Percentiles rank a stretch among this genome's conserved stretches.
These are phyloP conservation scores for Microdochium nivale DNA, from an alignment of 2,329 filamentous ascomycete species.

Conservation along the genomic window DNA sequence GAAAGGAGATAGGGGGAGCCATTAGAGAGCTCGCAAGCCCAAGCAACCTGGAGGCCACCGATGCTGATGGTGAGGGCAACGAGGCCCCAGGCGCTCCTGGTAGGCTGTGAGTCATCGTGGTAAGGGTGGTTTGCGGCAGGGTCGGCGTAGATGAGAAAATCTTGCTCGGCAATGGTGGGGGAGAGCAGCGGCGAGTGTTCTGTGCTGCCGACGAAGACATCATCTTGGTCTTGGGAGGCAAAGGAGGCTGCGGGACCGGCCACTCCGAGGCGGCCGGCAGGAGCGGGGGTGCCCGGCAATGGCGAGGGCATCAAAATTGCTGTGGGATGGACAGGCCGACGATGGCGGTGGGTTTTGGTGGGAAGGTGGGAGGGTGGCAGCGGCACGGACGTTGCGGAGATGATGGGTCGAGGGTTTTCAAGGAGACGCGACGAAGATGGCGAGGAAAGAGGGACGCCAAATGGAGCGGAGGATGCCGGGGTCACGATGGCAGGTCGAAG, in stretches of 20 bases:
- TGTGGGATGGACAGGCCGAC: background rate
- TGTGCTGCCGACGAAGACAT: background rate
- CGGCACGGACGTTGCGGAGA: too few species aligned
- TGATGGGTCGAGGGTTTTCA: too few species aligned
- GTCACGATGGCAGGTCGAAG: too few species aligned
- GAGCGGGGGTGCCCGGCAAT: background rate
- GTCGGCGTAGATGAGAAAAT: background rate
- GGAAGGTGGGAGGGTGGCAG: background rate
- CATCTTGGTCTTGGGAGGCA: background rate
- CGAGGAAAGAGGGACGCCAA: too few species aligned
- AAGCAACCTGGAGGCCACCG: slow-evolving; percentile 85
- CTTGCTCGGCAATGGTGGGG: background rate
- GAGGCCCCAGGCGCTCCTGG: slow-evolving; percentile 80
- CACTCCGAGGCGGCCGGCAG: background rate
- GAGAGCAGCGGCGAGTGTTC: background rate
- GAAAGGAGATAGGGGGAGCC: slow-evolving; percentile 79
- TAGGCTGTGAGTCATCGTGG: slow-evolving; percentile 46
- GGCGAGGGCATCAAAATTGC: background rate
- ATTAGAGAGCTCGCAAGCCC: slow-evolving; percentile 91
- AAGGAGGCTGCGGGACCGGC: background rate
- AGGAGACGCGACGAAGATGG: too few species aligned
- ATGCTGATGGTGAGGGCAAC: slow-evolving; percentile 80
- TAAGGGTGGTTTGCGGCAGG: background rate
- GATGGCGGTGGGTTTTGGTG: background rate
- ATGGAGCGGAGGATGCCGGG: too few species aligned